phyloP scores from a whole-genome alignment of 192 early-diverging fungal species.

The Chytriomyces sp. region DNA sequence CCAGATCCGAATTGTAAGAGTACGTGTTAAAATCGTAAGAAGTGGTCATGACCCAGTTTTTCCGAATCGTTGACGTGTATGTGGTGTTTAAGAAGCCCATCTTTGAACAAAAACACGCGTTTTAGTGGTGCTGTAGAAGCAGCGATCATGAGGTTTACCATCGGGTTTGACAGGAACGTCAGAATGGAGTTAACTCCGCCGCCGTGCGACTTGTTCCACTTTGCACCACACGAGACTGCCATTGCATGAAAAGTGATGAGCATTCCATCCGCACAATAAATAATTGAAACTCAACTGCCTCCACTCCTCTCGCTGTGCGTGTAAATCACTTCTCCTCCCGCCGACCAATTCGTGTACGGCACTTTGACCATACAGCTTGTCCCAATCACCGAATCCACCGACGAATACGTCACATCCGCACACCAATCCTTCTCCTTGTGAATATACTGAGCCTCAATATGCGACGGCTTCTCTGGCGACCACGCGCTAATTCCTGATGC shows the following conservation, averaged over 20 bases:
- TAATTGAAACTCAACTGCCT: slow-evolving; percentile 66
- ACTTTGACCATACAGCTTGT: slow-evolving; percentile 82
- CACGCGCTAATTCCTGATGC: slow-evolving; percentile 69
- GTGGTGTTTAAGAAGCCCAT: slow-evolving; percentile 90
- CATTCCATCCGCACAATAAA: background rate
- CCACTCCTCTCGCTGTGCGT: slow-evolving; percentile 83
- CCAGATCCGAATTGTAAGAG: slow-evolving; percentile 88
- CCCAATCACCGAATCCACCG: slow-evolving; percentile 80
- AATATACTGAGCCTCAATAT: slow-evolving; percentile 68
- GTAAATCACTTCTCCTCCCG: slow-evolving; percentile 57
- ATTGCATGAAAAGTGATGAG: slow-evolving; percentile 9
- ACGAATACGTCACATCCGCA: slow-evolving; percentile 47
- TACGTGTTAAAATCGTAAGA: slow-evolving; percentile 92
- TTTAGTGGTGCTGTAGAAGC: slow-evolving; percentile 47
- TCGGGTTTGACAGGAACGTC: slow-evolving; percentile 23
- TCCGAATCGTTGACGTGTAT: slow-evolving; percentile 80
- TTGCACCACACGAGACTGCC: slow-evolving; percentile 44
- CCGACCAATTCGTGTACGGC: slow-evolving; percentile 48
- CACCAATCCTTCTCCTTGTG: slow-evolving; percentile 29
- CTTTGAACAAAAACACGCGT: slow-evolving; percentile 55
- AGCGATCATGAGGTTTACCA: slow-evolving; percentile 7
- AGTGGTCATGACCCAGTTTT: slow-evolving; percentile 72
- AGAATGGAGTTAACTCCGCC: slow-evolving; percentile 25
- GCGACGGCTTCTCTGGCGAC: slow-evolving; percentile 60
- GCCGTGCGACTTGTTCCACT: slow-evolving; percentile 23